Base-by-base conservation (phyloP, 306 rosid species). In the Cucurbita moschata region DNA sequence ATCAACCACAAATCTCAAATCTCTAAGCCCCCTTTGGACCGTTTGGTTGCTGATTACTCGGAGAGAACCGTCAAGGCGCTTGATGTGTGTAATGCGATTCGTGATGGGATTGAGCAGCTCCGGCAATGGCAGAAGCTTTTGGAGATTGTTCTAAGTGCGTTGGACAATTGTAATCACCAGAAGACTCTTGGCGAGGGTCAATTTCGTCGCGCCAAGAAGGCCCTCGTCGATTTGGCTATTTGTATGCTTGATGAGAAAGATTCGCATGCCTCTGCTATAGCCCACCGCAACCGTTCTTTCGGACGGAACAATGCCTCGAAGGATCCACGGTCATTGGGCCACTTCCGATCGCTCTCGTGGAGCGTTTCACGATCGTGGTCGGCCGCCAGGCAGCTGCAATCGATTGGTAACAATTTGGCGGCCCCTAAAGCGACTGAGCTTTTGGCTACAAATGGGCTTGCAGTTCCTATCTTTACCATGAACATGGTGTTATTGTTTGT, bases 331-430 rank as follows among this genome's bases (percentile, higher is more conserved):
- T 87, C 87, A 0, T 26, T 85, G 26, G 86, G 87, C 3, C 94
- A 86, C 64, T 90, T 90, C 72, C 83, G 96, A 63, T 88, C 98
- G 30, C 94, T 86, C 6, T 93, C 98, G 10, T 93, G 98, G 98
- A 88, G 96, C 71, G 98, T 93, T 7, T 88, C 98, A 0, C 79
- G 92, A 50, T 84, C 90, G 38, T 93, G 98, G 98, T 93, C 98
- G 12, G 98, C 98, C 30, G 85, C 96, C 0, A 77, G 83, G 82
- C 98, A 93, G 89, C 87, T 93, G 51, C 98, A 88, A 79, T 90
- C 87, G 30, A 85, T 93, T 6, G 94, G 92, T 71, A 86, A 59
- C 75, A 88, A 86, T 78, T 76, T 93, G 75, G 37, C 38, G 9
- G 80, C 95, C 5, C 98, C 98, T 46, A 82, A 75, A 80, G 84